Conservation (phyloP, 2,329 filamentous ascomycete species). For the Aaosphaeria pasadenensis region DNA sequence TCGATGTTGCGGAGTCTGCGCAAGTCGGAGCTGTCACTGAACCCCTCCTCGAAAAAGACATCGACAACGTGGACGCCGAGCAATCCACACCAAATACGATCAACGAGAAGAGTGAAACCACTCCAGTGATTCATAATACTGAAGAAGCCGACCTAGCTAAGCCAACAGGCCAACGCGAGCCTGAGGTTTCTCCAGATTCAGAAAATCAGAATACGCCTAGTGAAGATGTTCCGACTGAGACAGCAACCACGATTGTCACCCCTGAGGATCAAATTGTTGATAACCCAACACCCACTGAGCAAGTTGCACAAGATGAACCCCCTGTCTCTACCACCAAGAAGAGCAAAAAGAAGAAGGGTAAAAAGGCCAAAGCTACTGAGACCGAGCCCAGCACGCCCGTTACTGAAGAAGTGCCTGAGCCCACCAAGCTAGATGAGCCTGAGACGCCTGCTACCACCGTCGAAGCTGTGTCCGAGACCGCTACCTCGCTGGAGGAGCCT, state of each 20-base stretch:
- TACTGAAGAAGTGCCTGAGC: not conserved
- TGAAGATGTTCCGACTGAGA: not conserved
- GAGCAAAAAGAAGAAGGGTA: constrained; percentile 22
- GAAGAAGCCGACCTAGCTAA: too few species aligned
- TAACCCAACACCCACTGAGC: not conserved
- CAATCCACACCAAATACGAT: too few species aligned
- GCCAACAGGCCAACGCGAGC: too few species aligned
- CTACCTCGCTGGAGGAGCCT: not conserved
- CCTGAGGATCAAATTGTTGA: not conserved
- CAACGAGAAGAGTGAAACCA: too few species aligned
- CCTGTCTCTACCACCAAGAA: constrained; percentile 13
- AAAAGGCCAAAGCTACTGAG: constrained; percentile 9
- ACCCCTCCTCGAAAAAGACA: too few species aligned
- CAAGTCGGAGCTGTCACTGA: too few species aligned
- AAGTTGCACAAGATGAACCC: constrained; percentile 1
- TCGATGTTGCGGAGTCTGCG: too few species aligned
- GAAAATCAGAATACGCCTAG: not conserved
- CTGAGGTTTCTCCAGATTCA: too few species aligned
- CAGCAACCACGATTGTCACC: not conserved
- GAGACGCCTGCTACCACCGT: not conserved
- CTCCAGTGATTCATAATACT: too few species aligned
- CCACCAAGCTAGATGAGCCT: not conserved
- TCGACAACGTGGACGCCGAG: too few species aligned
- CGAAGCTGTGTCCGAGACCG: not conserved
- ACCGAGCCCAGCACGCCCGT: constrained; percentile 1